Base-by-base conservation (phyloP, 1,284 basidiomycete genomes). In the Moniliella sp. region DNA sequence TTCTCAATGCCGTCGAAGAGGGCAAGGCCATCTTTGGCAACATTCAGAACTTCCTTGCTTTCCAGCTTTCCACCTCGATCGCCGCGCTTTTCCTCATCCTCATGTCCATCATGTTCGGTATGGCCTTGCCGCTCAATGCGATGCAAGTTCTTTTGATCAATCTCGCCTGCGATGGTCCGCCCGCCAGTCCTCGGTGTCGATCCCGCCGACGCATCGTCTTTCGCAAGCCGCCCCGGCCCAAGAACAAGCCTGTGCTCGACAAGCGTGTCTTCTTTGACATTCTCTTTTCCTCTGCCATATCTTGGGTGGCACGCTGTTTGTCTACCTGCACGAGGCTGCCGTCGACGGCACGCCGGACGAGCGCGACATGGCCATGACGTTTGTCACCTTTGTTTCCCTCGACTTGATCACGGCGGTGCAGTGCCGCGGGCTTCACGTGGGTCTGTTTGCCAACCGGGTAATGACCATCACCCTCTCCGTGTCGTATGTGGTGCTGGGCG, bases 111-210 rank as follows among this genome's bases (percentile, higher is more conserved):
- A 76, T n/a, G n/a, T n/a, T n/a, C n/a, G n/a, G n/a, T n/a, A n/a
- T n/a, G n/a, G n/a, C n/a, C n/a, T n/a, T 88, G 54, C 88, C 86
- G 10, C 68, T 97, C 42, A 97, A 97, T 57, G 76, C 88, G 2
- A 94, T 94, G 84, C 86, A 94, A 62, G 94, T 97, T 48, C 66
- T 97, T 14, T 94, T 93, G 61, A 93, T 94, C 61, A 94, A 94
- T 63, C 93, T 94, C 56, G 71, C 94, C 32, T 93, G 93, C 86
- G 86, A 94, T 50, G 88, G 84, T n/a, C 86, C 86, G 10, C 86
- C 86, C 2, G 80, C 56, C 86, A 93, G 62, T 83, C 30, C 69
- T 97, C 27, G 88, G 88, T 31, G 88, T 97, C 4, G 88, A 97
- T 63, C 88, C 88, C 5, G 80, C 88, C 14, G 79, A 91, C 74